Conservation (phyloP, 176 grass and related monocot genomes). For the Puya raimondii region DNA sequence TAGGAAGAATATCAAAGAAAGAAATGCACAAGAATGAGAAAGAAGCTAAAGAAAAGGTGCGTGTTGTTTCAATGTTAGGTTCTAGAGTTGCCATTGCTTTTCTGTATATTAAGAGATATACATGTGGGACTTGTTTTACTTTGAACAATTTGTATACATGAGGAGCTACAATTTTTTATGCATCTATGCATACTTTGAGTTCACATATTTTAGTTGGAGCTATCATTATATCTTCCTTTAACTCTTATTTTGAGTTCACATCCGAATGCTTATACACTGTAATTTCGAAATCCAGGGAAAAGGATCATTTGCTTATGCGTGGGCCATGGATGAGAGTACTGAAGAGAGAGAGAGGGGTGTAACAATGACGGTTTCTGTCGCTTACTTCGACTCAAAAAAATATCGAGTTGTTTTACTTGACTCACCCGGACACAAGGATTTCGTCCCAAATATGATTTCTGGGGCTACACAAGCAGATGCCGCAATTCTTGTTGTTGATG, state of each 20-base stretch:
- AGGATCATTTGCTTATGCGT: conserved; percentile 95
- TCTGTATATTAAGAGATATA: neutral
- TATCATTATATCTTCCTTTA: conserved; percentile 1
- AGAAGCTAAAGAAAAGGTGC: conserved; percentile 86
- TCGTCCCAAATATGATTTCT: conserved; percentile 98
- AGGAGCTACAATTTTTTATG: neutral
- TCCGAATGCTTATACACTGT: conserved; percentile 21
- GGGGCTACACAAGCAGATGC: conserved; percentile 97
- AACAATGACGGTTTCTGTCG: conserved; percentile 92
- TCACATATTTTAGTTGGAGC: neutral
- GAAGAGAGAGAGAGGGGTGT: conserved; percentile 97
- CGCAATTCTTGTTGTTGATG: conserved; percentile 91
- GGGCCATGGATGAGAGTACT: conserved; percentile 93
- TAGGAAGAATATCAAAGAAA: conserved; percentile 89
- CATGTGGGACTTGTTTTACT: neutral
- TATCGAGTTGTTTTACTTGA: conserved; percentile 85
- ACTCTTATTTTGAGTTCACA: conserved; percentile 12
- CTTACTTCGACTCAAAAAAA: conserved; percentile 83
- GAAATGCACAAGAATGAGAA: conserved; percentile 98
- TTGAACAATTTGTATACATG: neutral
- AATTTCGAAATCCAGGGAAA: conserved; percentile 50
- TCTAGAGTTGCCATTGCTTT: neutral
- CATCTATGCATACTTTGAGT: neutral
- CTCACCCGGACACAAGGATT: conserved; percentile 96
- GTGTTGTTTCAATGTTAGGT: neutral